Percentiles rank a stretch among this genome's conserved stretches.
These are phyloP conservation scores for Hibiscus mutabilis DNA, from an alignment of 345 rosid genomes.

Conservation along the genomic window DNA sequence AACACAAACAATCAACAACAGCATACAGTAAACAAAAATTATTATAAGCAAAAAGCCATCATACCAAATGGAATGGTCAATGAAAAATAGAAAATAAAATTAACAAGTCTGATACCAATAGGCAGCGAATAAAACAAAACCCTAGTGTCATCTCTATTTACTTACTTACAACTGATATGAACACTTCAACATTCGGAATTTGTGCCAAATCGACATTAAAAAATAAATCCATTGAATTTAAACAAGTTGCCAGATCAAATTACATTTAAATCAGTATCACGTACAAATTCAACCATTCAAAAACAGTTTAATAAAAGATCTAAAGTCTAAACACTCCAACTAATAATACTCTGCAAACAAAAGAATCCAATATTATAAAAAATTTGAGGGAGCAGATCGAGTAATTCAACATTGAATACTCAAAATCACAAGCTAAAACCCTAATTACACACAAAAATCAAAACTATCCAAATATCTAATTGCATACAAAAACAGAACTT, in stretches of 20 bases:
- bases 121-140: background rate
- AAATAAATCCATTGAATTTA: background rate
- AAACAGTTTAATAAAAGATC: background rate
- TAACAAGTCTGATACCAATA: background rate
- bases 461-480: background rate
- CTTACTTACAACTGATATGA: background rate
- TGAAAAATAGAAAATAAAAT: background rate
- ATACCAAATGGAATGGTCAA: background rate
- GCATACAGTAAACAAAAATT: background rate
- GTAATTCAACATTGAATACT: background rate
- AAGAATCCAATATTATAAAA: background rate
- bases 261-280: background rate
- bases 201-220: background rate
- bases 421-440: background rate
- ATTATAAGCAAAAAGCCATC: no score
- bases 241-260: background rate
- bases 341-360: background rate
- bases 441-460: background rate
- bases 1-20: background rate
- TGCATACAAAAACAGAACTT: background rate
- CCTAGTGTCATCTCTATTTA: background rate
- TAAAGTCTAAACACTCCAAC: background rate
- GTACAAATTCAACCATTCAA: background rate
- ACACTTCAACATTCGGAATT: background rate
- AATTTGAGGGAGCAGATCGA: background rate